These are phyloP conservation scores for Celoporthe dispersa DNA, from an alignment of 2,329 filamentous ascomycete species.

Conservation along the genomic window DNA sequence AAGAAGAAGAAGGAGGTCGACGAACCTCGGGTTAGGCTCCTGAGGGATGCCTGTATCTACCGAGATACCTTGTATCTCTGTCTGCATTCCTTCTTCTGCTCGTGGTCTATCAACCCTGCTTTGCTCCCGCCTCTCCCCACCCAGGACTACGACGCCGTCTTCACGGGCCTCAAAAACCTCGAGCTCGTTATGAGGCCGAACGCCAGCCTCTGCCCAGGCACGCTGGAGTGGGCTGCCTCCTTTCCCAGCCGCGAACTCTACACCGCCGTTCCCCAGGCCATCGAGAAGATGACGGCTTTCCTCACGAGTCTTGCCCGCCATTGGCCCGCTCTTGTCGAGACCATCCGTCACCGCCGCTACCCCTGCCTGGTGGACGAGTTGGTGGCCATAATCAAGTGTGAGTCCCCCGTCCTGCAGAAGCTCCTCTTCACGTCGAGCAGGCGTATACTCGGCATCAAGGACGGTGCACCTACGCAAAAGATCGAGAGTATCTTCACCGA, in stretches of 20 bases:
- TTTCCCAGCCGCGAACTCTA: conserved; percentile 40
- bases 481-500: conserved; percentile 34
- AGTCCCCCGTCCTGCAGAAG: conserved; percentile 37
- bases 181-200: conserved; percentile 45
- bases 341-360: conserved; percentile 32
- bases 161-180: conserved; percentile 42
- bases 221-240: conserved; percentile 41
- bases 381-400: conserved; percentile 36
- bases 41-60: conserved; percentile 58
- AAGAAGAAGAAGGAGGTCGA: no score
- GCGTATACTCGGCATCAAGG: conserved; percentile 33
- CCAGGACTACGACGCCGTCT: conserved; percentile 32
- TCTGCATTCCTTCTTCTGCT: conserved; percentile 68
- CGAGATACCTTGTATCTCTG: conserved; percentile 67
- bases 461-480: conserved; percentile 26
- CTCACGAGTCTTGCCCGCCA: conserved; percentile 47
- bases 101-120: conserved; percentile 48
- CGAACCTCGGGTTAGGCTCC: conserved; percentile 54
- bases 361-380: conserved; percentile 43
- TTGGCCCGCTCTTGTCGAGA: conserved; percentile 43
- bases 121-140: not conserved
- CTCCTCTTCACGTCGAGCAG: conserved; percentile 38
- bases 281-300: conserved; percentile 47
- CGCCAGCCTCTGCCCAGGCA: conserved; percentile 34
- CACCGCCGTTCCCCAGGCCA: conserved; percentile 29